These are phyloP conservation scores for Oryza australiensis DNA, from an alignment of 176 grass and related monocot genomes.

Conservation along the genomic window DNA sequence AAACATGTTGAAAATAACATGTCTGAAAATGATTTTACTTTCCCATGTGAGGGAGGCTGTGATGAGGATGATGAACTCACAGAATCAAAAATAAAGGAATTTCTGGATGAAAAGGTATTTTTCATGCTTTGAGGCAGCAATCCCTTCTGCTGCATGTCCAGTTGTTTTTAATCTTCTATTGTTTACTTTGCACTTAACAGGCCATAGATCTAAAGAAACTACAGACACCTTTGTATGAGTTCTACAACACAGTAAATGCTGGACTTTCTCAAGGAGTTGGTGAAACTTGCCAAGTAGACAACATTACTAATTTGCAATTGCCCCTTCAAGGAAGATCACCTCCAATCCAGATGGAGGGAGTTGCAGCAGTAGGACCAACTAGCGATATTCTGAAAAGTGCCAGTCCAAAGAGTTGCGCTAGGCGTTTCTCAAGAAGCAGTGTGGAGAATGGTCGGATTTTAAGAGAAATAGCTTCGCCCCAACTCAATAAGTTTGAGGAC, in stretches of 20 bases:
- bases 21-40: conserved; percentile 61
- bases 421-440: conserved; percentile 55
- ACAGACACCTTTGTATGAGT: conserved; percentile 87
- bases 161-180: neutral
- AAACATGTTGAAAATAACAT: conserved; percentile 42
- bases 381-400: conserved; percentile 44
- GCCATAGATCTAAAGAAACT: conserved; percentile 90
- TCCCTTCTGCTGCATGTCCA: neutral
- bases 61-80: conserved; percentile 85
- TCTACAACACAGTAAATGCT: conserved; percentile 77
- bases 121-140: neutral
- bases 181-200: conserved; percentile 35
- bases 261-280: conserved; percentile 42
- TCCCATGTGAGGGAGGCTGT: conserved; percentile 52
- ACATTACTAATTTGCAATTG: conserved; percentile 9
- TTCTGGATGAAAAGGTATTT: conserved; percentile 88
- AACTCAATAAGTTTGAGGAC: conserved; percentile 46
- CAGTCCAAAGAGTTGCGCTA: conserved; percentile 51
- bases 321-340: conserved; percentile 34
- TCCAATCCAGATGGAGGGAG: conserved; percentile 48
- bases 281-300: conserved; percentile 51
- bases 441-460: conserved; percentile 48
- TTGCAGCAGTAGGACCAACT: conserved; percentile 42
- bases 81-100: conserved; percentile 62
- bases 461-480: conserved; percentile 74